phyloP scores from a whole-genome alignment of 345 rosid genomes.

The Eucalyptus pauciflora region DNA sequence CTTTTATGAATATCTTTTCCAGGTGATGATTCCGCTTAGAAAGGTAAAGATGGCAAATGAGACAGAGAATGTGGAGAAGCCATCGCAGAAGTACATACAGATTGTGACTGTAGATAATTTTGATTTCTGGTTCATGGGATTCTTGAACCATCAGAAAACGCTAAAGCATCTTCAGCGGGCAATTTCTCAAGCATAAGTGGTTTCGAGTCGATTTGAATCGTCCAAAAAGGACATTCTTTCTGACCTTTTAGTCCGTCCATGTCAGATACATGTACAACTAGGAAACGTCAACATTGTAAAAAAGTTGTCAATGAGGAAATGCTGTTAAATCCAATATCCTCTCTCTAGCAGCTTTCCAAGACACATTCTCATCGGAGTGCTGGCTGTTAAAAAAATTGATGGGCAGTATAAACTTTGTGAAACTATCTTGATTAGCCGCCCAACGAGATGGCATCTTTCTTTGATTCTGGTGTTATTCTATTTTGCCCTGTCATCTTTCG shows the following conservation, averaged over 20 bases:
- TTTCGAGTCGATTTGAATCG: neutral
- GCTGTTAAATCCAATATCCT: neutral
- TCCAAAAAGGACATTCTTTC: neutral
- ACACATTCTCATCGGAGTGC: neutral
- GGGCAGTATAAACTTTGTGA: neutral
- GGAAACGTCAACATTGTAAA: neutral
- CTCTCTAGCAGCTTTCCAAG: neutral
- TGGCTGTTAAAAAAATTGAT: neutral
- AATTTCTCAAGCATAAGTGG: conserved; percentile 3
- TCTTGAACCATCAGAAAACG: conserved; percentile 59
- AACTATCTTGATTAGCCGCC: neutral
- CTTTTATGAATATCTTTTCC: neutral
- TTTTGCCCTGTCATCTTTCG: neutral
- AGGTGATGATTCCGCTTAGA: conserved; percentile 38
- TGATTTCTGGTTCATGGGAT: conserved; percentile 93
- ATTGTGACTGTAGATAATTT: conserved; percentile 48
- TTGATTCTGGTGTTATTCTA: neutral
- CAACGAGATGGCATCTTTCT: neutral
- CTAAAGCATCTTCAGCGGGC: conserved; percentile 41
- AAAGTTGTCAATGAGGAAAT: neutral
- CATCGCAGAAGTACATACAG: conserved; percentile 59
- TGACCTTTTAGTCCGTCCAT: neutral
- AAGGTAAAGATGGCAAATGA: conserved; percentile 49
- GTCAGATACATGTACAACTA: neutral
- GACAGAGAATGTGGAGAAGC: conserved; percentile 40